A percentile compares a stretch with the other conserved stretches of the same genome.
phyloP scores from a whole-genome alignment of 257 asterid genomes.

The Solanum dulcamara region DNA sequence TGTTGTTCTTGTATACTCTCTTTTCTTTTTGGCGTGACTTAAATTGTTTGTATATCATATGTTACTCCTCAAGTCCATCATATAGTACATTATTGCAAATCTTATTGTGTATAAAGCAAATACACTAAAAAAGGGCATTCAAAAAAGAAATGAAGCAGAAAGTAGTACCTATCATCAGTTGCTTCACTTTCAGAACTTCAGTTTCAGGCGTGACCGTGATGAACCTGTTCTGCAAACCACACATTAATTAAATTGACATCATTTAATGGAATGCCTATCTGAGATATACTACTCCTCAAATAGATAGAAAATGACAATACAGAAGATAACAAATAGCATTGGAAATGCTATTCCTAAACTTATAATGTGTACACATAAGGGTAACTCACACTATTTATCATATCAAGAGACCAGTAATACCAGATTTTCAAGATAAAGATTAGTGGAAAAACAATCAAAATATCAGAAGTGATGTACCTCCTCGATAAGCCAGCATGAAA shows the following conservation, averaged over 20 bases:
- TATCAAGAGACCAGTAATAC: not conserved
- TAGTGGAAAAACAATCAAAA: not conserved
- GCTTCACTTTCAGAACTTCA: slow-evolving; percentile 80
- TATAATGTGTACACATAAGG: not conserved
- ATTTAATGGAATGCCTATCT: not conserved
- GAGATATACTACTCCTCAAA: not conserved
- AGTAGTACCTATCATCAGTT: slow-evolving; percentile 46
- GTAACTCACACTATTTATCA: not conserved
- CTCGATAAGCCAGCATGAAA: not conserved
- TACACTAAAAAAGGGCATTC: not conserved
- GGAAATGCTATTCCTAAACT: not conserved
- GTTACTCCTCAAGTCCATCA: no score
- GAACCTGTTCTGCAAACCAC: slow-evolving; percentile 59
- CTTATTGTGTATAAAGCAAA: no score
- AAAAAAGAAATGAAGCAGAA: not conserved
- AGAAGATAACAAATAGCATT: not conserved
- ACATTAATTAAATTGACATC: not conserved
- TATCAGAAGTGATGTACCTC: not conserved
- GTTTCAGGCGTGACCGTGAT: slow-evolving; percentile 10
- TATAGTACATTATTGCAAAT: no score
- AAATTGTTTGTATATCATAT: no score
- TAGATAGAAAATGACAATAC: not conserved
- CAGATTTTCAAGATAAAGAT: not conserved
- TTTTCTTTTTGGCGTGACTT: no score
- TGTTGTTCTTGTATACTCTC: no score